phyloP scores from a whole-genome alignment of 2,329 filamentous ascomycete species.

The Diaporthe capsici region DNA sequence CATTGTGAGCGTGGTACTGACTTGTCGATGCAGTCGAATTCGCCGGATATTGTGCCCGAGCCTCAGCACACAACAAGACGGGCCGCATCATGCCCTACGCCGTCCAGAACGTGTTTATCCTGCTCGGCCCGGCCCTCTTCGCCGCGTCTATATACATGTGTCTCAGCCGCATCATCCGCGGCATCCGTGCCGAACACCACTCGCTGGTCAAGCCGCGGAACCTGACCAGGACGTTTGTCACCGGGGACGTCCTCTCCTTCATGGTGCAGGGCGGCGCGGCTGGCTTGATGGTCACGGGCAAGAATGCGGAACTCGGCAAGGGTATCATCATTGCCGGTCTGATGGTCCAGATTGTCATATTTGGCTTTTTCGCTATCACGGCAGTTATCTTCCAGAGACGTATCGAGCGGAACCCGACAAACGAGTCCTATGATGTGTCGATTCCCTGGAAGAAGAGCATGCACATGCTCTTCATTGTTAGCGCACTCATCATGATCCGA shows the following conservation, averaged over 20 bases:
- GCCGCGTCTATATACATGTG: conserved; percentile 36
- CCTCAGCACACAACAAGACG: neutral
- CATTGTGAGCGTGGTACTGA: neutral
- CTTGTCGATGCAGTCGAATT: conserved; percentile 1
- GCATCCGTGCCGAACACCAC: neutral
- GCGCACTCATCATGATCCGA: conserved; percentile 58
- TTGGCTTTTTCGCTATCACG: conserved; percentile 65
- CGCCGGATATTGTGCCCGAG: conserved; percentile 2
- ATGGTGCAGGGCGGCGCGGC: conserved; percentile 57
- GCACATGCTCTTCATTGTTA: conserved; percentile 50
- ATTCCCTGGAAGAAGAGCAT: conserved; percentile 51
- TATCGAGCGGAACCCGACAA: conserved; percentile 43
- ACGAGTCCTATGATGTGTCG: conserved; percentile 36
- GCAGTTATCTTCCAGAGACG: conserved; percentile 59
- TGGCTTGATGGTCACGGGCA: conserved; percentile 46
- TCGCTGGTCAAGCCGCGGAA: conserved; percentile 44
- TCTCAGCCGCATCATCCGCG: neutral
- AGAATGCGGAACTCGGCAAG: conserved; percentile 50
- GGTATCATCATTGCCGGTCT: conserved; percentile 66
- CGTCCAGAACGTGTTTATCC: conserved; percentile 34
- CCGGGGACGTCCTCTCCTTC: conserved; percentile 61
- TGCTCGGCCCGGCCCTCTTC: conserved; percentile 36
- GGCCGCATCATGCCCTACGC: conserved; percentile 32
- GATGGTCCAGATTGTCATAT: conserved; percentile 67
- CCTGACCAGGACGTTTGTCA: conserved; percentile 63